Base-by-base conservation (phyloP, 257 asterid species). In the Scutellaria minor region DNA sequence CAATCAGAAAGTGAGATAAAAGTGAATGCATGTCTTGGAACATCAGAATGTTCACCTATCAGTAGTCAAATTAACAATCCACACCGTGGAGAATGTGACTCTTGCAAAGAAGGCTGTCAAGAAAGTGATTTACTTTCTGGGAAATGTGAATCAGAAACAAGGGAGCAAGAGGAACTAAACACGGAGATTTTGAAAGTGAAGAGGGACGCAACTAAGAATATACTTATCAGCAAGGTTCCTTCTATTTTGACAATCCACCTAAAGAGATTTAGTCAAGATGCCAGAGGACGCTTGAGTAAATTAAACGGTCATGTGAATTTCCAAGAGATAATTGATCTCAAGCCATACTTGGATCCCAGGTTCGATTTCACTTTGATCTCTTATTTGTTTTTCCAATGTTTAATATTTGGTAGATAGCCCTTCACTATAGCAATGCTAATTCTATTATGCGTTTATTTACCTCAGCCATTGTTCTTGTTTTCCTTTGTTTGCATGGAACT, bases 231-330 rank as follows among this genome's bases (percentile, higher is more conserved):
- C 74, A 88, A 81, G 71, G 89, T 88, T 66, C 98, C 99, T 74
- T 78, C 89, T 15, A 70, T 91, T 78, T 83, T 94, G 82, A 89
- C 96, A 15, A 79, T 94, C 73, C 97, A 90, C 74, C 81, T 94
- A 60, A 94, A 94, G 85, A 85, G 99, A 82, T 94, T 94, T 76
- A 74, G 87, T 85, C 99, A 88, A 69, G 97, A 94, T 79, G 85
- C 87, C 64, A 87, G 93, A 44, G 98, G 99, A 39, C 92, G 95
- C 35, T 75, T 87, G 84, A 89, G 92, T 79, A 94, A 94, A 77
- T 75, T 94, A 79, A 91, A 82, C 20, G 99, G 98, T 76, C 93
- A 91, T 59, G 97, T 94, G 81, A 79, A 66, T 35, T 91, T 94
- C 83, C 74, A 65, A 82, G 89, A 85, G 75, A 79, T 78, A 1